Evolutionary conservation across 2,329 filamentous ascomycete species (phyloP), one percentile per base, ranked within the genome.

Genomic region (Hypoxylon sp.): DNA sequence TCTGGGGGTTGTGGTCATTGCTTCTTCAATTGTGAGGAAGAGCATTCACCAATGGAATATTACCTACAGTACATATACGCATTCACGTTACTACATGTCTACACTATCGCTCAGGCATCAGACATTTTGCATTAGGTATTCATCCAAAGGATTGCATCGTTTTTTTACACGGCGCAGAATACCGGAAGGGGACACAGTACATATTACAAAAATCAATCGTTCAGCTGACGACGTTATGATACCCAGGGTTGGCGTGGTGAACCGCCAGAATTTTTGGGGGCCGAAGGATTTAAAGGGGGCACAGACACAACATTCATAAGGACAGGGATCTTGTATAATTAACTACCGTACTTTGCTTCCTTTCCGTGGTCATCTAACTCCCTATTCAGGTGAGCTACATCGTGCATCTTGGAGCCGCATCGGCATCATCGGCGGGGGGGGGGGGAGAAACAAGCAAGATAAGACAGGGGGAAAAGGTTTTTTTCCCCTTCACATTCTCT

Each of bases 1-100:
- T 72, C 67, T 71, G 68, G 66, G 40, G 70, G 56, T 60, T 72
- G 50, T 63, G 53, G 19, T 26, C 40, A 27, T 35, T 57, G 40
- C 29, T 63, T 48, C 56, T 60, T 50, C 35, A 30, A 35, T 9
- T 51, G 23, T 57, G 15, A 54, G n/a, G 13, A 19, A 8, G 6
- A 23, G 63, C 13, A 41, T n/a, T 23, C 16, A 29, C 35, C 29
- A 47, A 12, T 32, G 27, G 5, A 9, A 6, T 25, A 25, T 25
- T 25, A 25, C 9, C 9, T 25, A 25, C 9, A 5, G 21, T 9
- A n/a, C n/a, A n/a, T n/a, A n/a, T n/a, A n/a, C n/a, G n/a, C n/a
- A n/a, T n/a, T n/a, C n/a, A n/a, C n/a, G n/a, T n/a, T n/a, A n/a
- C n/a, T n/a, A n/a, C n/a, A n/a, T n/a, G n/a, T n/a, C 40, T 35